Evolutionary conservation across 768 basidiomycete species (phyloP).

Genomic region (Pleurotus tuoliensis): DNA sequence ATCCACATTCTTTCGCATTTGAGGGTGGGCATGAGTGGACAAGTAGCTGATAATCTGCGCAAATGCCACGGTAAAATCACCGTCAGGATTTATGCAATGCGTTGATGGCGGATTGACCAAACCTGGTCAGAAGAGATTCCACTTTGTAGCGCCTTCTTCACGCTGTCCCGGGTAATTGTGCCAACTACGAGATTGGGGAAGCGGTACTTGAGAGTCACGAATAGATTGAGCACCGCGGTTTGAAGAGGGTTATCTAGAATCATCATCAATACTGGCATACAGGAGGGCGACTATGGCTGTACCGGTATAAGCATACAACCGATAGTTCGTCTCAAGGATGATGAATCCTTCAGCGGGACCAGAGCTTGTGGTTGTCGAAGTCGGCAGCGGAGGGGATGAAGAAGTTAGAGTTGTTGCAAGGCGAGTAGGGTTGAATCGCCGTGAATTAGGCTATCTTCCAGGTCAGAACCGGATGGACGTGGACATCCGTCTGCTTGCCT

Average conservation of each 20-base stretch:
- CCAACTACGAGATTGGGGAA: constrained; percentile 98
- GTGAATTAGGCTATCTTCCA: constrained; percentile 54
- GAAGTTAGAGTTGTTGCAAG: constrained; percentile 93
- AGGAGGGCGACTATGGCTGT: constrained; percentile 15
- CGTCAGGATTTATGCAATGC: constrained; percentile 13
- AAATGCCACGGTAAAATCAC: constrained; percentile 13
- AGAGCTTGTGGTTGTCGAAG: constrained; percentile 51
- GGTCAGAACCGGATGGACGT: constrained; percentile 21
- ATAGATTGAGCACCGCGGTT: constrained; percentile 92
- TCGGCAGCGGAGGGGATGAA: constrained; percentile 76
- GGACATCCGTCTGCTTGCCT: constrained; percentile 37
- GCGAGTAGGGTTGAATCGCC: constrained; percentile 90
- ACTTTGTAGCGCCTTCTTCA: constrained; percentile 88
- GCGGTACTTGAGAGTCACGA: constrained; percentile 87
- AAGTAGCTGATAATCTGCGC: constrained; percentile 92
- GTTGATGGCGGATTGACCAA: constrained; percentile 19
- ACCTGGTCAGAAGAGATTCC: constrained; percentile 98
- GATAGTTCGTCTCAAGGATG: constrained; percentile 97
- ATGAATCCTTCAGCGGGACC: constrained; percentile 80
- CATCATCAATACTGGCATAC: constrained; percentile 9
- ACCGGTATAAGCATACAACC: constrained; percentile 98
- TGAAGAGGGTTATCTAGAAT: constrained; percentile 86
- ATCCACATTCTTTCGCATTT: constrained; percentile 92
- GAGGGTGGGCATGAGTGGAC: constrained; percentile 91
- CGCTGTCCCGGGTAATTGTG: constrained; percentile 90